Evolutionary conservation across 768 basidiomycete species (phyloP).

Genomic region (Pleurotus citrinopileatus): DNA sequence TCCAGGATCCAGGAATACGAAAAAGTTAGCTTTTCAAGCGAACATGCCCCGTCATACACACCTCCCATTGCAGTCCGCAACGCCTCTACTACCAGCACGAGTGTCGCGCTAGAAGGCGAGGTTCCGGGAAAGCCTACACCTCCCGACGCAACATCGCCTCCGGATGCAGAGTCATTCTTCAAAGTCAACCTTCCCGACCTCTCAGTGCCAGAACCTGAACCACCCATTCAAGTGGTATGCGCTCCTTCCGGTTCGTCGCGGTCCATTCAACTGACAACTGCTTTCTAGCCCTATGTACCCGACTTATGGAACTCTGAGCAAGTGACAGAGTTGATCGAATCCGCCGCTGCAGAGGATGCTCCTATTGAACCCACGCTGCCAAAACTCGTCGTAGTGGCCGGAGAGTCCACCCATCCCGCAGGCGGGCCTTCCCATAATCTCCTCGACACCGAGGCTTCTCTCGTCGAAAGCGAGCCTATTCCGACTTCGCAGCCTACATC

Average conservation of each 20-base stretch:
- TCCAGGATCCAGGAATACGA: constrained; percentile 54
- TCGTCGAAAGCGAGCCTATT: not conserved
- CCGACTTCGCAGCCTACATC: constrained; percentile 13
- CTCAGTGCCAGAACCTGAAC: constrained; percentile 36
- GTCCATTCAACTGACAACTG: constrained; percentile 9
- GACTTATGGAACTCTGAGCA: constrained; percentile 35
- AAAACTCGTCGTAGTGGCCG: constrained; percentile 25
- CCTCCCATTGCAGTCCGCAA: constrained; percentile 23
- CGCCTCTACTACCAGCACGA: constrained; percentile 22
- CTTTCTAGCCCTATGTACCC: constrained; percentile 46
- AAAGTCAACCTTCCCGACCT: constrained; percentile 58
- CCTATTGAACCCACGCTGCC: constrained; percentile 17
- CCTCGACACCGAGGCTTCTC: constrained; percentile 13
- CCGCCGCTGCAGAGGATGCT: constrained; percentile 3
- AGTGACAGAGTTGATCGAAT: constrained; percentile 5
- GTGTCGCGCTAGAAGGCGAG: constrained; percentile 24
- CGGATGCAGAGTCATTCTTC: constrained; percentile 29
- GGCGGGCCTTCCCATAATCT: constrained; percentile 25
- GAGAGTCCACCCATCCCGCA: constrained; percentile 17
- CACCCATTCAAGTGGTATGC: constrained; percentile 55
- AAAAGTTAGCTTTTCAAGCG: constrained; percentile 20
- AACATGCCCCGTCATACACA: constrained; percentile 18
- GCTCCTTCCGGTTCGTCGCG: constrained; percentile 1
- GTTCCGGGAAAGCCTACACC: constrained; percentile 39
- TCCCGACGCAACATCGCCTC: constrained; percentile 26